Percentiles rank a stretch among this genome's conserved stretches.
Evolutionary conservation across 768 basidiomycete genomes (phyloP).

Genomic region (Butyriboletus loyo): DNA sequence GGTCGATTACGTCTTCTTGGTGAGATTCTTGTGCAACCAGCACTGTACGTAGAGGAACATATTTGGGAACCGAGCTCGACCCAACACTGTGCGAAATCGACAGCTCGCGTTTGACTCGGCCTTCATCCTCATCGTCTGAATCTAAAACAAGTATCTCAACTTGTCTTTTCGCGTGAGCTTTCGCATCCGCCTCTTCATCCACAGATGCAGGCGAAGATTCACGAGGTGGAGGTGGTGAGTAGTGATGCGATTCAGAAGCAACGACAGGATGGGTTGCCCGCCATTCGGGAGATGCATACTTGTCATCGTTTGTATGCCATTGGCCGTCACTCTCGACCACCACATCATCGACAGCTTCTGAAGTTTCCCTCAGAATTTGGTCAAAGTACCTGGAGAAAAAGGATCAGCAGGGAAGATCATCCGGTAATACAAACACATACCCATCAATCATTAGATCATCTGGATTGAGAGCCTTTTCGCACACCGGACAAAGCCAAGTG

Average conservation of each 20-base stretch:
- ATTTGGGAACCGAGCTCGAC: constrained; percentile 33
- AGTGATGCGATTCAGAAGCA: constrained; percentile 16
- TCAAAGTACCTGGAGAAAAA: constrained; percentile 71
- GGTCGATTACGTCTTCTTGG: constrained; percentile 67
- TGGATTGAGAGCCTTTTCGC: constrained; percentile 71
- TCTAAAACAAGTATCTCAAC: constrained; percentile 66
- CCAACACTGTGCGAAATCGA: constrained; percentile 62
- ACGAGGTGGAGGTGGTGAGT: constrained; percentile 33
- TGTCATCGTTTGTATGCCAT: constrained; percentile 92
- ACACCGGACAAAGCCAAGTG: constrained; percentile 93
- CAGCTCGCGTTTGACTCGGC: constrained; percentile 70
- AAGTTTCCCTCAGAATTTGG: constrained; percentile 72
- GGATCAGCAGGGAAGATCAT: not conserved
- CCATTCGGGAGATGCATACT: constrained; percentile 76
- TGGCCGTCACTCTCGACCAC: constrained; percentile 92
- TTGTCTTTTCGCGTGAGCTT: constrained; percentile 46
- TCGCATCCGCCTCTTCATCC: constrained; percentile 30
- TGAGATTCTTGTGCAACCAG: constrained; percentile 28
- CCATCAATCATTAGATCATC: constrained; percentile 91
- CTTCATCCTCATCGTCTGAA: constrained; percentile 75
- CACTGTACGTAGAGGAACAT: constrained; percentile 18
- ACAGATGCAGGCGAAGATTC: constrained; percentile 26
- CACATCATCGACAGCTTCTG: constrained; percentile 86
- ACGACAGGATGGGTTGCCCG: constrained; percentile 48
- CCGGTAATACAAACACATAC: constrained; percentile 40